Conservation (phyloP, 2,329 filamentous ascomycete species). For the Blumeriella jaapii region DNA sequence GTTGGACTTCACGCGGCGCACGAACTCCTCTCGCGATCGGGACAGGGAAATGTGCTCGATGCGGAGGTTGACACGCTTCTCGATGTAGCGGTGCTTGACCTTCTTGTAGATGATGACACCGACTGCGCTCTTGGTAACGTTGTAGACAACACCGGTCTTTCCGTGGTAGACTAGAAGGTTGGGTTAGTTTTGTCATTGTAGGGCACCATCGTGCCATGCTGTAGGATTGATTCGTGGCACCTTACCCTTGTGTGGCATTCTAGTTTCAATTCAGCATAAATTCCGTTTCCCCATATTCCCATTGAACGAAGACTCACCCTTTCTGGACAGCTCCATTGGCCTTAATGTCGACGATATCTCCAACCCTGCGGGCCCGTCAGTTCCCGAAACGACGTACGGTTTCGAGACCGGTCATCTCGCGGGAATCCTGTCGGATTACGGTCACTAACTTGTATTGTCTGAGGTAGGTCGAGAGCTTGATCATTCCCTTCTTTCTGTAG, state of each 20-base stretch:
- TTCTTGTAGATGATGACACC: slow-evolving; percentile 99
- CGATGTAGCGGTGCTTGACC: slow-evolving; percentile 98
- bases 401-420: not conserved
- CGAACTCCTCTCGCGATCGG: slow-evolving; percentile 92
- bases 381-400: slow-evolving; percentile 12
- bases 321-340: slow-evolving; percentile 98
- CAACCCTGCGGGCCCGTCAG: slow-evolving; percentile 57
- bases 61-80: slow-evolving; percentile 99
- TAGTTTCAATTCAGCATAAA: not conserved
- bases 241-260: slow-evolving; percentile 11
- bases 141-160: slow-evolving; percentile 91
- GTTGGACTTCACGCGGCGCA: slow-evolving; percentile 93
- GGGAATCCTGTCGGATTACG: too few relatives aligned
- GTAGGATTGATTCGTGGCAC: too few relatives aligned
- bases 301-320: slow-evolving; percentile 58
- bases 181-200: slow-evolving; percentile 8
- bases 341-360: slow-evolving; percentile 98
- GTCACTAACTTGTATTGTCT: slow-evolving; percentile 72
- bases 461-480: slow-evolving; percentile 88
- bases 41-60: slow-evolving; percentile 94
- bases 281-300: too few relatives aligned
- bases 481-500: slow-evolving; percentile 95
- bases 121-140: slow-evolving; percentile 96
- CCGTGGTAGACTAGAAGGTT: slow-evolving; percentile 22
- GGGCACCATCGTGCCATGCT: too few relatives aligned